A percentile compares a stretch with the other conserved stretches of the same genome.
Conservation (phyloP, 257 asterid species). For the Solanum ossicruentum region DNA sequence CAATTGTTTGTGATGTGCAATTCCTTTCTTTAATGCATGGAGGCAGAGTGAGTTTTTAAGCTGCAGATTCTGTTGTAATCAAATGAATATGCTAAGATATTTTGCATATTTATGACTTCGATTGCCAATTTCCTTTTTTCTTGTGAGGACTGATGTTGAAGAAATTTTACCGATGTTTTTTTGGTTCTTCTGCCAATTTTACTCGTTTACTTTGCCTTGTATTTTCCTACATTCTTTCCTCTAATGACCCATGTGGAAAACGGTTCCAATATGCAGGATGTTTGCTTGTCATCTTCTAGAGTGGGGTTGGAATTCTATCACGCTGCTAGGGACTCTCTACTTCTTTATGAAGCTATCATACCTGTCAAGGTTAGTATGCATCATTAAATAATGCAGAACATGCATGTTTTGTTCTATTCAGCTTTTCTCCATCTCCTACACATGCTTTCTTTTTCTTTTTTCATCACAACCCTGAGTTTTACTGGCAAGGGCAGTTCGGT, state of each 20-base stretch:
- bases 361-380: conserved; percentile 77
- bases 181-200: neutral
- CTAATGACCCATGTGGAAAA: neutral
- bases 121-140: neutral
- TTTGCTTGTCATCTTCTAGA: conserved; percentile 72
- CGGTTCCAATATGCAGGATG: conserved; percentile 42
- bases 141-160: neutral
- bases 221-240: neutral
- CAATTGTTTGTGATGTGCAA: neutral
- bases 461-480: neutral
- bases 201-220: neutral
- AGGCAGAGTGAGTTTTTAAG: neutral
- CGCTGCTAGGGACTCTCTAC: conserved; percentile 72
- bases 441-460: neutral
- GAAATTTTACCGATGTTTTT: neutral
- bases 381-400: neutral
- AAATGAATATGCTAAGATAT: neutral
- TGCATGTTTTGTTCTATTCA: neutral
- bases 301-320: conserved; percentile 82
- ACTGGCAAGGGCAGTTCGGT: neutral
- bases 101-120: neutral
- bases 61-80: neutral
- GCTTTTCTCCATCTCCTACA: neutral
- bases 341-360: conserved; percentile 82
- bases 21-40: neutral